Base-by-base conservation (phyloP, 164 flowering plant species). In the Tinospora cordifolia region DNA sequence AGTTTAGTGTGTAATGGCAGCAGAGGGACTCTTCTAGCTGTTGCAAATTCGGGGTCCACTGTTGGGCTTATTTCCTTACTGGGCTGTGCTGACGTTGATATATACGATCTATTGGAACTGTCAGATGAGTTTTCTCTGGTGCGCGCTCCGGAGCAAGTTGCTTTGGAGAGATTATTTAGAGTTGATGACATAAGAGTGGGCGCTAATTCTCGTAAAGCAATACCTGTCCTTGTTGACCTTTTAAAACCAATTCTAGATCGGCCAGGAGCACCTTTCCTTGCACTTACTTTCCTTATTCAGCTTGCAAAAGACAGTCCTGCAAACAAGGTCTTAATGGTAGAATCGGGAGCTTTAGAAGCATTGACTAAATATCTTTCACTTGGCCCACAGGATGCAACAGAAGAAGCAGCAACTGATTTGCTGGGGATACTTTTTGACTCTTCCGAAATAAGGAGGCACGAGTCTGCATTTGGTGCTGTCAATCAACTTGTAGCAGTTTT, bases 211-310 rank as follows among this genome's bases (percentile, higher is more conserved):
- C 86, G 97, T 46, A 95, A 95, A 84, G 93, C 98, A 69, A 90
- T 92, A 70, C 98, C 97, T 54, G 79, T 81, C 36, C 94, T 95
- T 65, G 99, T 92, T 74, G 99, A 95, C 80, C 76, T 90, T n/a
- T 93, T 93, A 8, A 95, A 92, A 79, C 99, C 98, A 24, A 92
- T 91, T 73, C 99, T 98, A 47, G 98, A 95, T 77, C 90, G 98
- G 15, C 99, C 99, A 17, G 98, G 96, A 26, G 99, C 98, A 49
- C 99, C 97, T 64, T 86, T 88, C 76, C 82, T 95, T 11, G 89
- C 98, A 44, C 91, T 92, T 30, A 90, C 93, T 21, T 83, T 87
- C 77, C 81, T 95, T 74, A 90, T 85, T 57, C 99, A 92, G 79
- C 99, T 95, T 81, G 88, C 96, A 19, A 86, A 75, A 81, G 98